phyloP scores from a whole-genome alignment of 768 basidiomycete genomes.

The Tulasnella sp. region DNA sequence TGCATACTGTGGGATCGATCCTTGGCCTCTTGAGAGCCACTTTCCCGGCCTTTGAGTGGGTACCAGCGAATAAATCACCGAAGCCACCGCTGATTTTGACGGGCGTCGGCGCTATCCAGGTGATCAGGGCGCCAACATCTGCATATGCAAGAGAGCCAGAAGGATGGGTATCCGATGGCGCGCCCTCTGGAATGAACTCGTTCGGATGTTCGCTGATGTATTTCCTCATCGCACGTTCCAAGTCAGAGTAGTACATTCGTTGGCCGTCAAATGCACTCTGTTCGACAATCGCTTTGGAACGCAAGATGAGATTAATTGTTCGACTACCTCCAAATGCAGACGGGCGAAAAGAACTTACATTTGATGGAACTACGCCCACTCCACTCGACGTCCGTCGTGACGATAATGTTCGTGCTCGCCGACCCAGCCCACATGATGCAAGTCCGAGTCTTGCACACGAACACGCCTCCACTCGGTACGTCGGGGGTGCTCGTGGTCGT shows the following conservation, averaged over 20 bases:
- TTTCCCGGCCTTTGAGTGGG: too few species aligned
- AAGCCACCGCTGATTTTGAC: too few species aligned
- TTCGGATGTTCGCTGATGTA: slow-evolving; percentile 85
- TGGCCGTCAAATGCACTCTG: slow-evolving; percentile 87
- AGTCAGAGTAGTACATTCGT: slow-evolving; percentile 70
- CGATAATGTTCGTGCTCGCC: slow-evolving; percentile 66
- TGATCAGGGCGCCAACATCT: too few species aligned
- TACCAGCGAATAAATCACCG: too few species aligned
- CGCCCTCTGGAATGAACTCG: slow-evolving; percentile 84
- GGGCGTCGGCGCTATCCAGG: too few species aligned
- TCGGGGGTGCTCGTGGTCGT: slow-evolving; percentile 92
- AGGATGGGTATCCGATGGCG: slow-evolving; percentile 44
- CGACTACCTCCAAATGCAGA: not conserved
- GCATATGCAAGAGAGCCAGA: too few species aligned
- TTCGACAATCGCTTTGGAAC: slow-evolving; percentile 75
- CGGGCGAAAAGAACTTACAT: slow-evolving; percentile 41
- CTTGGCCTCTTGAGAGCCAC: too few species aligned
- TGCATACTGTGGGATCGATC: too few species aligned
- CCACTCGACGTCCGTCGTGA: slow-evolving; percentile 93
- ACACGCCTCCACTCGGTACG: slow-evolving; percentile 88
- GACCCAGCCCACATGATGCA: slow-evolving; percentile 91
- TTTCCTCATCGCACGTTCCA: slow-evolving; percentile 73
- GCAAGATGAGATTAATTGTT: not conserved
- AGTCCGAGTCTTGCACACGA: slow-evolving; percentile 87
- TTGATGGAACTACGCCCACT: slow-evolving; percentile 94